Percentiles rank a stretch among this genome's conserved stretches.
Conservation (phyloP, 2,329 filamentous ascomycete genomes). For the Keithomyces neogunnii region DNA sequence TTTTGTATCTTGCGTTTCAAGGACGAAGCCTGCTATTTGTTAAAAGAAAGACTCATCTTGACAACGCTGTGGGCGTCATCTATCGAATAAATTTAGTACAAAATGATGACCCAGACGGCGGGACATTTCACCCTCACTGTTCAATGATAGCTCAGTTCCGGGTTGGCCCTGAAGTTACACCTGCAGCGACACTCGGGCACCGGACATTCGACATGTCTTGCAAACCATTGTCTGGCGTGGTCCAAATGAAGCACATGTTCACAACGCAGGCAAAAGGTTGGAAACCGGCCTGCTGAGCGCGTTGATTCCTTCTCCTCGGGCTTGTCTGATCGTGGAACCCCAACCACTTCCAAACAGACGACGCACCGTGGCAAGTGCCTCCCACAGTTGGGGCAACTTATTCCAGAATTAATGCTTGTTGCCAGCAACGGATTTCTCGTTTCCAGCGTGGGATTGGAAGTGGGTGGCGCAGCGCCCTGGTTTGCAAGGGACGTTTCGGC, state of each 20-base stretch:
- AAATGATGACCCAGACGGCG: too few relatives aligned
- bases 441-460: conserved; percentile 21
- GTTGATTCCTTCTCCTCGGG: conserved; percentile 43
- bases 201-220: conserved; percentile 55
- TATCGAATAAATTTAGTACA: not conserved
- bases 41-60: too few relatives aligned
- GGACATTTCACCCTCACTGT: not conserved
- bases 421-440: conserved; percentile 48
- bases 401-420: conserved; percentile 49
- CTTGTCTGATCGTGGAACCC: conserved; percentile 52
- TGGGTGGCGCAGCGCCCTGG: conserved; percentile 16
- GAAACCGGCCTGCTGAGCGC: conserved; percentile 47
- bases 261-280: conserved; percentile 61
- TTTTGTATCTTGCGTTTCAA: not conserved
- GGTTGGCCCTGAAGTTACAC: conserved; percentile 53
- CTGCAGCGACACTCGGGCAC: conserved; percentile 60
- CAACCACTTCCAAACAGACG: conserved; percentile 59
- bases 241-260: conserved; percentile 61
- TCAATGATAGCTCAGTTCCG: conserved; percentile 45
- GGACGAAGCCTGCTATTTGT: not conserved
- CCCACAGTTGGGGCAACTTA: conserved; percentile 59
- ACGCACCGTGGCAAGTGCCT: conserved; percentile 59
- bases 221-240: conserved; percentile 60
- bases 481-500: conserved; percentile 45
- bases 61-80: too few relatives aligned